Percentiles rank a stretch among this genome's conserved stretches.
phyloP scores from a whole-genome alignment of 2,329 filamentous ascomycete species.

The Cordyceps cicadae region DNA sequence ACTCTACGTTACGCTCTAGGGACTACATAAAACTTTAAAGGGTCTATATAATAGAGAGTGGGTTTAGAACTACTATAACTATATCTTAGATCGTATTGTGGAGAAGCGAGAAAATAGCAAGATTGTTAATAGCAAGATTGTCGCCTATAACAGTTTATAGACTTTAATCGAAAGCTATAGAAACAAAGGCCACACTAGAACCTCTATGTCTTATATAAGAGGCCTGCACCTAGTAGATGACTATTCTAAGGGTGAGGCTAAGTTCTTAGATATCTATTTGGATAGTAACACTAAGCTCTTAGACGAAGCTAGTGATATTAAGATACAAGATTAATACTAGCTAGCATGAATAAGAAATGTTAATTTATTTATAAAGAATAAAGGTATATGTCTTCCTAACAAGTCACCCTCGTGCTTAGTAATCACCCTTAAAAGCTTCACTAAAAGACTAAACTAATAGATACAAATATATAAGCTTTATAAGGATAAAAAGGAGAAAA shows the following conservation, averaged over 20 bases:
- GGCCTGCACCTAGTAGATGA: not conserved
- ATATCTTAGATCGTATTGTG: constrained; percentile 8
- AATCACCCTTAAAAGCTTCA: too few relatives aligned
- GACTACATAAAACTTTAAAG: not conserved
- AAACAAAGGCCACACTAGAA: too few relatives aligned
- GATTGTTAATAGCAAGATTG: too few relatives aligned
- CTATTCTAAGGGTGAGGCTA: constrained; percentile 8
- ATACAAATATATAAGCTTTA: too few relatives aligned
- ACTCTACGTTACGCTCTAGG: constrained; percentile 10
- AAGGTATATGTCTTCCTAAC: too few relatives aligned
- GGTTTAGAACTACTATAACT: constrained; percentile 12
- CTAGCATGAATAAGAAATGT: too few relatives aligned
- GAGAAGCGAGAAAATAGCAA: not conserved
- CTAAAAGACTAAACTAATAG: too few relatives aligned
- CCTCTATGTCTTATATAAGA: too few relatives aligned
- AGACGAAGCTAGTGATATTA: not conserved
- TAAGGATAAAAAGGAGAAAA: too few relatives aligned
- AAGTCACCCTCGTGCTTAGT: too few relatives aligned
- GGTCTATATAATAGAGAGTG: constrained; percentile 14
- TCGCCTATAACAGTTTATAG: not conserved
- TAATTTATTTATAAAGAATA: too few relatives aligned
- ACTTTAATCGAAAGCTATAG: not conserved
- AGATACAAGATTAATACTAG: not conserved
- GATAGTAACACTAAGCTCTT: constrained; percentile 3
- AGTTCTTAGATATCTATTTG: not conserved